Evolutionary conservation across 139 green algal species (phyloP).

Genomic region (Chlorella sp.): DNA sequence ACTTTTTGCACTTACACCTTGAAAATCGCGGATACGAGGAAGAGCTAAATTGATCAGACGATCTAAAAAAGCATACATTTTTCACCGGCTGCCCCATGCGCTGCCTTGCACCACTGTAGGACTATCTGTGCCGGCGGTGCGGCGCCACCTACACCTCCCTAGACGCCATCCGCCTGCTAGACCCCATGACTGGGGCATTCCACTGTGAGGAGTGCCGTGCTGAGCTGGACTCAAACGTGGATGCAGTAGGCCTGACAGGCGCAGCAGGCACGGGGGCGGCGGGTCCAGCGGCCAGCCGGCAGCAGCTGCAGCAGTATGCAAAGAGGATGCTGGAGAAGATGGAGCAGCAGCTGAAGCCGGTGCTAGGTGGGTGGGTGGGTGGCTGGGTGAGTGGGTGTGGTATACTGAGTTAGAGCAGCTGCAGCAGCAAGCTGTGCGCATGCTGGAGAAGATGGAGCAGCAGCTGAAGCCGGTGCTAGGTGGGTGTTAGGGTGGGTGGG

Average conservation of each 20-base stretch:
- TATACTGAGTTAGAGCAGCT: no score
- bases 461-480: no score
- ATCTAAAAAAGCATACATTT: constrained; percentile 69
- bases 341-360: constrained; percentile 18
- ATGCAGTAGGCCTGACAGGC: neutral
- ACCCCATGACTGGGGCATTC: constrained; percentile 36
- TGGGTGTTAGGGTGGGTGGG: no score
- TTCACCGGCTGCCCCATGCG: neutral
- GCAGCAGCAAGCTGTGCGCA: no score
- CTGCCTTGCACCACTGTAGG: constrained; percentile 9
- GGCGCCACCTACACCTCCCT: constrained; percentile 38
- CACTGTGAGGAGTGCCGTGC: constrained; percentile 45
- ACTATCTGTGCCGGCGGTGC: constrained; percentile 46
- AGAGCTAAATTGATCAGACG: constrained; percentile 64
- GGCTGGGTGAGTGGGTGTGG: no score
- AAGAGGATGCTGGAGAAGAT: constrained; percentile 33
- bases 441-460: no score
- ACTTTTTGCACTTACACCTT: constrained; percentile 62
- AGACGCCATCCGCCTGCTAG: constrained; percentile 39
- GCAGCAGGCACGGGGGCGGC: neutral
- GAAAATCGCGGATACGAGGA: constrained; percentile 68
- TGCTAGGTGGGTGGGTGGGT: constrained; percentile 1
- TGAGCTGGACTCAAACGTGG: constrained; percentile 37
- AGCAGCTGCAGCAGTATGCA: constrained; percentile 24
- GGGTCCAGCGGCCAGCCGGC: constrained; percentile 6